Base-by-base conservation (phyloP, 257 asterid genomes). In the Rubia yunnanensis region DNA sequence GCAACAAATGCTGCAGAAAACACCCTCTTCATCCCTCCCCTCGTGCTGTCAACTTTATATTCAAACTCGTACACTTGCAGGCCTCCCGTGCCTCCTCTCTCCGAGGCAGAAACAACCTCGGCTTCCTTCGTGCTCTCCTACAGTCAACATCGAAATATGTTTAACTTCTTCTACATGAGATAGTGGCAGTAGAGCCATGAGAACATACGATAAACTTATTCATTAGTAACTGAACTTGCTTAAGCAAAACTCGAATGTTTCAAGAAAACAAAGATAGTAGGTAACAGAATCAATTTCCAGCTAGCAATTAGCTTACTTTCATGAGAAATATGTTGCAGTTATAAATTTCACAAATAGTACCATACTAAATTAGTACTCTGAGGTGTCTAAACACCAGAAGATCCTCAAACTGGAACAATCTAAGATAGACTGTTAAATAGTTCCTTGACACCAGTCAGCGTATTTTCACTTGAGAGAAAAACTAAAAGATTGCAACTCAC, bases 111-210 rank as follows among this genome's bases (percentile, higher is more conserved):
- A 60, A 92, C 76, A 38, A 92, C 94, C 82, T 85, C 87, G 24
- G 90, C 96, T 66, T 78, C 89, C 76, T 84, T 87, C 18, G 99
- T 89, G 66, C 99, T 89, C 74, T 92, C 99, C 96, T 91, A 60
- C 58, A 7, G 14, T 13, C 39, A 54, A 52, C 13, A 52, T 13
- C 4, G 5, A 34, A 34, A 35, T 10, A 20, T 34, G 5, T 50
- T n/a, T 18, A 10, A 1, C 36, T 61, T 61, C 31, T 35, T 61
- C 27, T 22, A 61, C 48, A 6, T 10, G 50, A 61, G 41, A 7
- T 23, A 5, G 32, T n/a, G 52, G 66, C 18, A 61, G 50, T 61
- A 2, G 1, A 7, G 15, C 31, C 66, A 35, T 54, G 13, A 54
- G 7, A 17, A 28, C 13, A 56, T 13, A 5, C 7, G 28, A 27